These are phyloP conservation scores for Serendipita sp. DNA, from an alignment of 768 basidiomycete genomes.

Conservation along the genomic window DNA sequence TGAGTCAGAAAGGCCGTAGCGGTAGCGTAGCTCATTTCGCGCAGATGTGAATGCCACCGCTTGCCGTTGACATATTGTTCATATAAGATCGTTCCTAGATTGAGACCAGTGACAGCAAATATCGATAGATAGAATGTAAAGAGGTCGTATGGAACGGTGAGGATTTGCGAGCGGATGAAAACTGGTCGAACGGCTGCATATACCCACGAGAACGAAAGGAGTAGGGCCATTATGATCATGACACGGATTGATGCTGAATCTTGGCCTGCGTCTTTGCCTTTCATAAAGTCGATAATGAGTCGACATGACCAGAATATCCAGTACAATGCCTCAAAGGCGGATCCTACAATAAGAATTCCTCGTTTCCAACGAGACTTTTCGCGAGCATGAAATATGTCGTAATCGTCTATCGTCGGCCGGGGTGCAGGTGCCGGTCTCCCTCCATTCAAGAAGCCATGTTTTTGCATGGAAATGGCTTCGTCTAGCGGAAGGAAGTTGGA, in stretches of 20 bases:
- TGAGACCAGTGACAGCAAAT: conserved; percentile 28
- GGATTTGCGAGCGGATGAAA: conserved; percentile 5
- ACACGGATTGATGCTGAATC: neutral
- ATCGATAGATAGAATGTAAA: conserved; percentile 40
- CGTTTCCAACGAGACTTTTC: neutral
- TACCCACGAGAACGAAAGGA: neutral
- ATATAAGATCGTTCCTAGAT: conserved; percentile 39
- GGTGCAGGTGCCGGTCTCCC: neutral
- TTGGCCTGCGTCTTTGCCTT: neutral
- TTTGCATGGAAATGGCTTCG: neutral
- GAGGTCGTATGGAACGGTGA: conserved; percentile 48
- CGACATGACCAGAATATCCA: neutral
- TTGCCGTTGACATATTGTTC: conserved; percentile 27
- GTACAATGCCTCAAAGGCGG: neutral
- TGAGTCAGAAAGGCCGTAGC: neutral
- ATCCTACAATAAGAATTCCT: neutral
- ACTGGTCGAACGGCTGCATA: neutral
- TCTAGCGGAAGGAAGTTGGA: neutral
- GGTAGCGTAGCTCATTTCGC: too few species aligned
- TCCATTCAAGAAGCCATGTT: neutral
- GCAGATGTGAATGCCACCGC: neutral
- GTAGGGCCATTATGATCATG: neutral
- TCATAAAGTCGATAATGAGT: neutral
- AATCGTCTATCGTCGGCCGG: neutral
- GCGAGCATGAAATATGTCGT: neutral